These are phyloP conservation scores for Leishmania arabica DNA, from an alignment of 208 protist genomes.

Conservation along the genomic window DNA sequence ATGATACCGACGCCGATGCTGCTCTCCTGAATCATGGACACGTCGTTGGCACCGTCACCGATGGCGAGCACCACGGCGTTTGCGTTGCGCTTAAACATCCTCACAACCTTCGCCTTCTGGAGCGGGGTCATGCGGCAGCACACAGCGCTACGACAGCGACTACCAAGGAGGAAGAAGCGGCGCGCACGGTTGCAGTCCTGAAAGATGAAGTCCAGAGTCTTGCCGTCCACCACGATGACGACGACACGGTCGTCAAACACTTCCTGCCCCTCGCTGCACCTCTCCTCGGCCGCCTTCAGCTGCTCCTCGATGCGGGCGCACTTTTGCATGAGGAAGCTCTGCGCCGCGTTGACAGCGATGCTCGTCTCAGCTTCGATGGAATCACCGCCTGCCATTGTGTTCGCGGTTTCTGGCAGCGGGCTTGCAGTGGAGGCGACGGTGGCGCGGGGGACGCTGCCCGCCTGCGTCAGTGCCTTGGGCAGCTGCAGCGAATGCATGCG, in stretches of 20 bases:
- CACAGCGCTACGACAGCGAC: slow-evolving; percentile 66
- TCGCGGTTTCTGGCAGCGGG: neutral
- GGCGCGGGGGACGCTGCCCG: neutral
- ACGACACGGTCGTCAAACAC: slow-evolving; percentile 23
- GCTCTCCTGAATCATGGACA: slow-evolving; percentile 94
- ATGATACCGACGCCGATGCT: slow-evolving; percentile 95
- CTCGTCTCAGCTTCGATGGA: neutral
- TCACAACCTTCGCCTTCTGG: slow-evolving; percentile 80
- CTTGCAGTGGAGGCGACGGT: neutral
- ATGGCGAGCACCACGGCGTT: slow-evolving; percentile 69
- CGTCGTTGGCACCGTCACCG: slow-evolving; percentile 93
- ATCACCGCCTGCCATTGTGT: neutral
- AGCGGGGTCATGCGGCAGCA: slow-evolving; percentile 86
- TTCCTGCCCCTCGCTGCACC: slow-evolving; percentile 21
- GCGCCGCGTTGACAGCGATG: neutral
- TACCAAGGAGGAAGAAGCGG: slow-evolving; percentile 72
- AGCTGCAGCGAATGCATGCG: slow-evolving; percentile 7
- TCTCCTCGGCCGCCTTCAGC: slow-evolving; percentile 33
- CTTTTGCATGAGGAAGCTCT: slow-evolving; percentile 12
- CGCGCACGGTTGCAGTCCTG: slow-evolving; percentile 33
- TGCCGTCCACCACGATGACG: slow-evolving; percentile 80
- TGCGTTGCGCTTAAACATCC: slow-evolving; percentile 63
- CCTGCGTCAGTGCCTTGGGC: slow-evolving; percentile 6
- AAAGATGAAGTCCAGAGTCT: slow-evolving; percentile 78
- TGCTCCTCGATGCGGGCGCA: slow-evolving; percentile 32